Conservation (phyloP, 1,139 yeast species). For the Taphrina flavorubra region DNA sequence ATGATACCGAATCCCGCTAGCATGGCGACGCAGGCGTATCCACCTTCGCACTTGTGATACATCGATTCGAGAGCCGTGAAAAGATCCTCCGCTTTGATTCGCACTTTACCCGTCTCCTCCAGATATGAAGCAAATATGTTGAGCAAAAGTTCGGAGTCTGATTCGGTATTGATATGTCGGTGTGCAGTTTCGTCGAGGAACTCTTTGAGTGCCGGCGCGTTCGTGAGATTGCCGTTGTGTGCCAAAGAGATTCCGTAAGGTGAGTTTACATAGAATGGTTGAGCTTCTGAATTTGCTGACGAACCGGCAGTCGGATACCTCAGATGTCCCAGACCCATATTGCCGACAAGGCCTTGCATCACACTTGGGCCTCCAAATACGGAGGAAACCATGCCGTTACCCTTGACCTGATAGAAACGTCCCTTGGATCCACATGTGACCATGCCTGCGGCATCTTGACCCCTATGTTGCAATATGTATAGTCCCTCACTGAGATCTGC, state of each 20-base stretch:
- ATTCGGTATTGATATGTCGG: constrained; percentile 95
- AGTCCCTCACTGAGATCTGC: constrained; percentile 93
- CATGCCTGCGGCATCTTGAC: constrained; percentile 99
- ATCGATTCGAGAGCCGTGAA: constrained; percentile 86
- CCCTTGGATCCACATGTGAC: constrained; percentile 95
- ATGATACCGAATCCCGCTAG: constrained; percentile 93
- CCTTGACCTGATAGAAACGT: constrained; percentile 93
- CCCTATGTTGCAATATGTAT: constrained; percentile 92
- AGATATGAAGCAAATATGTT: constrained; percentile 91
- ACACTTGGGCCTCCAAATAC: constrained; percentile 81
- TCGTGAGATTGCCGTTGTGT: constrained; percentile 94
- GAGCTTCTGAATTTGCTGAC: constrained; percentile 95
- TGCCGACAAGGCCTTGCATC: constrained; percentile 80
- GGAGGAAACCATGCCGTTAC: constrained; percentile 98
- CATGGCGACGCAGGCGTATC: constrained; percentile 94
- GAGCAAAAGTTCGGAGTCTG: constrained; percentile 87
- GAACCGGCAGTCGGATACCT: constrained; percentile 99
- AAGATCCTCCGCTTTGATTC: constrained; percentile 89
- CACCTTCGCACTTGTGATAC: constrained; percentile 82
- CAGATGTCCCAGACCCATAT: constrained; percentile 93
- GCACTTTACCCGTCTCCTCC: constrained; percentile 87
- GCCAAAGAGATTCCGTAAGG: constrained; percentile 91
- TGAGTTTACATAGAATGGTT: constrained; percentile 96
- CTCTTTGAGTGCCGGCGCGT: constrained; percentile 74
- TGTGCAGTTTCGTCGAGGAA: constrained; percentile 92